Base-by-base conservation (phyloP, 495 filamentous ascomycete genomes). In the Xylaria telfairii region DNA sequence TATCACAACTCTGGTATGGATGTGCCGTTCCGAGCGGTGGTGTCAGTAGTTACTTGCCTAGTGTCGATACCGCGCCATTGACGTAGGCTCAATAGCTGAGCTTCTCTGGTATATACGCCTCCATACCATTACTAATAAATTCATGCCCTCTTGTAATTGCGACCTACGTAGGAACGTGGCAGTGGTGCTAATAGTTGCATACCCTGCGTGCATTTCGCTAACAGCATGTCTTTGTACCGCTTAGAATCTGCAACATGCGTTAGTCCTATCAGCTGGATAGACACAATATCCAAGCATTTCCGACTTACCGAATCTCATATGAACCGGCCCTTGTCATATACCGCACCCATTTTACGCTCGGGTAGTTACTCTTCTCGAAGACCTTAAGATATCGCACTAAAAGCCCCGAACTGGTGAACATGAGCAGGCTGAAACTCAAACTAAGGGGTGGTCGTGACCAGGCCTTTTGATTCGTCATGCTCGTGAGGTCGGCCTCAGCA, bases 351-450 rank as follows among this genome's bases (percentile, higher is more conserved):
- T 99, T 99, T 12, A 99, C 96, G 74, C 92, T 96, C 68, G 92
- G 95, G 78, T 99, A 99, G 82, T 98, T 98, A 78, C 87, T 93
- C 90, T 99, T 99, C 87, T 99, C 96, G 83, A 99, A 99, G 32
- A 99, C 96, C 84, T 99, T 99, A 69, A 99, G 83, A 81, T 99
- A 99, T 51, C 96, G 83, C 61, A 99, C 96, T 72, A 99, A 78
- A 75, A 99, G 80, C 19, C 96, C 96, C 1, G 90, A 93, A 76
- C 92, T 95, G 44, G 96, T 99, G 81, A 99, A 99, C 96, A 99
- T 99, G 74, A 99, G 84, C 74, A 99, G 80, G 67, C 90, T 93
- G 76, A 99, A 99, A 79, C 86, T 95, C 80, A 99, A 81, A 76
- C 90, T 97, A 70, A 99, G 83, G 41, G 96, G 96, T 68, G 96